phyloP scores from a whole-genome alignment of 768 basidiomycete genomes.

The Suillus tomentosus region DNA sequence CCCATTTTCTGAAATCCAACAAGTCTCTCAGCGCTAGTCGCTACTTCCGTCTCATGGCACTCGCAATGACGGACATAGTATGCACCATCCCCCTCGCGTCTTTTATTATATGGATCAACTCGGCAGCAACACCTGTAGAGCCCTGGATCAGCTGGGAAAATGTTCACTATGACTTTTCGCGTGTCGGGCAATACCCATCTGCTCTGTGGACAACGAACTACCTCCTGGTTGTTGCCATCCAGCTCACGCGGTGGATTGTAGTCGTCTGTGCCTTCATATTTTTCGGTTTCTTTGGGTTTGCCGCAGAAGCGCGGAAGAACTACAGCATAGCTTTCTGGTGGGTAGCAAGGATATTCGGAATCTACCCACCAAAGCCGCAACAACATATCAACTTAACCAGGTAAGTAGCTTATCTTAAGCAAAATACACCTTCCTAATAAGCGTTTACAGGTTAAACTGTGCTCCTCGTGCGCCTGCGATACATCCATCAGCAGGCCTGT shows the following conservation, averaged over 20 bases:
- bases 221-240: conserved; percentile 21
- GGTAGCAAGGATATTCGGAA: conserved; percentile 29
- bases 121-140: conserved; percentile 18
- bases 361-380: not conserved
- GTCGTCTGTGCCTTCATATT: conserved; percentile 43
- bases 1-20: conserved; percentile 35
- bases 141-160: conserved; percentile 52
- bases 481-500: no score
- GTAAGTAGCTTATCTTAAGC: no score
- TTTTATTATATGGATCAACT: conserved; percentile 36
- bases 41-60: conserved; percentile 54
- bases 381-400: not conserved
- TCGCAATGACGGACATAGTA: conserved; percentile 43
- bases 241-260: conserved; percentile 44
- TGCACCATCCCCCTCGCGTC: conserved; percentile 41
- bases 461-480: no score
- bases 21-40: conserved; percentile 41
- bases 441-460: no score
- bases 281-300: conserved; percentile 57
- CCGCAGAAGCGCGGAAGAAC: conserved; percentile 45
- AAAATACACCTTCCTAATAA: no score
- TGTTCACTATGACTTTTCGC: conserved; percentile 51
- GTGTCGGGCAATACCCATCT: conserved; percentile 39
- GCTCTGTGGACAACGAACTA: conserved; percentile 39
- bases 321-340: conserved; percentile 34